Conservation (phyloP, 768 basidiomycete species). For the Termitomyces sp. region DNA sequence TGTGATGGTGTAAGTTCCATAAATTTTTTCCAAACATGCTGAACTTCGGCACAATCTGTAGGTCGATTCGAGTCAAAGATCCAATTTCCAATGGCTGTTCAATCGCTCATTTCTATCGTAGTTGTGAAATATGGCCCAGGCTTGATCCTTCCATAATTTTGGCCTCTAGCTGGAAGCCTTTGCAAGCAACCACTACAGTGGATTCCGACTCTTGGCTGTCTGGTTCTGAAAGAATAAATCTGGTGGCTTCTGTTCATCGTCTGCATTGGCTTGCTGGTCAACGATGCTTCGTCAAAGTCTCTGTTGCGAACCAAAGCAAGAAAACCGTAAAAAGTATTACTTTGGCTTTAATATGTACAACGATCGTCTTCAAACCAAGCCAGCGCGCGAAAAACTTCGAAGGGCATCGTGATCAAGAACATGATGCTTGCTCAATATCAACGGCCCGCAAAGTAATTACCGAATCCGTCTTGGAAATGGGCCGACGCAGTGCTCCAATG, state of each 20-base stretch:
- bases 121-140: constrained; percentile 75
- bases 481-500: constrained; percentile 55
- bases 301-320: constrained; percentile 61
- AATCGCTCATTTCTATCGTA: constrained; percentile 86
- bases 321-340: constrained; percentile 61
- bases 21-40: background rate
- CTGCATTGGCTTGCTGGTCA: constrained; percentile 81
- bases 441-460: constrained; percentile 53
- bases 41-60: constrained; percentile 18
- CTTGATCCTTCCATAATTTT: constrained; percentile 58
- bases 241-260: constrained; percentile 67
- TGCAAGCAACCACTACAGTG: background rate
- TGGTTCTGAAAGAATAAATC: constrained; percentile 50
- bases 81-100: constrained; percentile 52
- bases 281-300: constrained; percentile 59
- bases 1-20: background rate
- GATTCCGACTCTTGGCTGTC: background rate
- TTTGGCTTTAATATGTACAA: constrained; percentile 37
- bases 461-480: constrained; percentile 59
- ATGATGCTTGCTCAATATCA: background rate
- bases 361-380: background rate
- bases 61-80: constrained; percentile 74
- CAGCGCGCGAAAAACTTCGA: background rate
- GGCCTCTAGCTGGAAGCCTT: constrained; percentile 40
- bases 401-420: background rate